Evolutionary conservation across 2,329 filamentous ascomycete genomes (phyloP).

Genomic region (Colletotrichum nymphaeae): DNA sequence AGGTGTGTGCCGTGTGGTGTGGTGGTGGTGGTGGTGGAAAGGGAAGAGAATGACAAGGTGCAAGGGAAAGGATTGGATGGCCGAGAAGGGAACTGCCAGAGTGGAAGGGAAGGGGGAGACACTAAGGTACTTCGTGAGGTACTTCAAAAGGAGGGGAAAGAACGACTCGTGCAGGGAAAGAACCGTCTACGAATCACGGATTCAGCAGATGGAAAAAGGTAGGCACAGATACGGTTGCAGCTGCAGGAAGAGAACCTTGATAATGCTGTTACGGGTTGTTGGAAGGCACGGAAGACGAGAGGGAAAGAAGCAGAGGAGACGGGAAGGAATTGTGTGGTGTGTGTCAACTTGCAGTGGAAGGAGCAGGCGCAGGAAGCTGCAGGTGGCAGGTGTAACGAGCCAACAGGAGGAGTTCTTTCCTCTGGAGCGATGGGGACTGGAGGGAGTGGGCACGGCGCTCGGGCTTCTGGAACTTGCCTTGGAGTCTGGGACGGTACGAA

Average conservation of each 20-base stretch:
- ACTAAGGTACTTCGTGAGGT: not conserved
- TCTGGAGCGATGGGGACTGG: not conserved
- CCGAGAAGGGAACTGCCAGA: not conserved
- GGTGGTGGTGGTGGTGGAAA: not conserved
- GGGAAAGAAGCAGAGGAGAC: not conserved
- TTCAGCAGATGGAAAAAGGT: not conserved
- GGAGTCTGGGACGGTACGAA: no score
- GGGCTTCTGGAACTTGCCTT: not conserved
- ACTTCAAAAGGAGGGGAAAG: not conserved
- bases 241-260: not conserved
- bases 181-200: not conserved
- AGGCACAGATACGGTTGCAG: not conserved
- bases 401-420: not conserved
- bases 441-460: not conserved
- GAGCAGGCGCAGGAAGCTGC: not conserved
- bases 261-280: not conserved
- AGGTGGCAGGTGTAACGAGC: not conserved
- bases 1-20: not conserved
- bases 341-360: not conserved
- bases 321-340: not conserved
- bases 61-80: not conserved
- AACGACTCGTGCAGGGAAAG: slow-evolving; percentile 8
- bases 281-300: not conserved
- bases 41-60: not conserved
- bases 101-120: slow-evolving; percentile 2